A percentile compares a stretch with the other conserved stretches of the same genome.
These are phyloP conservation scores for Suillus subalutaceus DNA, from an alignment of 768 basidiomycete genomes.

Conservation along the genomic window DNA sequence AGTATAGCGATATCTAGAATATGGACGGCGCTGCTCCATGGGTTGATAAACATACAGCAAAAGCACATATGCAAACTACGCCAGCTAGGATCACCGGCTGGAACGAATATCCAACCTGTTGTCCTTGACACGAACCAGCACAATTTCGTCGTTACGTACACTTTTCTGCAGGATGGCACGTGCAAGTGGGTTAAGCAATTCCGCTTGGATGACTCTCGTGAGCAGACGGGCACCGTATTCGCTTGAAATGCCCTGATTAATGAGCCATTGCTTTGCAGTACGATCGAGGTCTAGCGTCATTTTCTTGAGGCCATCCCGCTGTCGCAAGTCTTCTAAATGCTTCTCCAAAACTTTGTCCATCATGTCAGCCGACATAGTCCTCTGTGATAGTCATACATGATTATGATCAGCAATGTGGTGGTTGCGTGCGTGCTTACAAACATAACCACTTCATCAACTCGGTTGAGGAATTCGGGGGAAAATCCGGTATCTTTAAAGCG, in stretches of 20 bases:
- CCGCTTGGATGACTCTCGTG: slow-evolving; percentile 47
- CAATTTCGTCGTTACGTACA: slow-evolving; percentile 45
- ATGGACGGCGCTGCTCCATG: not conserved
- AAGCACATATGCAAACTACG: not conserved
- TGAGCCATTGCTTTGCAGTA: slow-evolving; percentile 37
- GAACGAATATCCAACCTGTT: not conserved
- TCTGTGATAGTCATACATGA: slow-evolving; percentile 28
- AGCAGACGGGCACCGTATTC: slow-evolving; percentile 53
- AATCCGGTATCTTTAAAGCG: slow-evolving; percentile 74
- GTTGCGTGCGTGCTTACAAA: slow-evolving; percentile 35
- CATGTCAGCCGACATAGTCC: slow-evolving; percentile 39
- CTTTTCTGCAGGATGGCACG: slow-evolving; percentile 44
- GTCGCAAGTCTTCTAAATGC: slow-evolving; percentile 44
- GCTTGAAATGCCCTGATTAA: slow-evolving; percentile 31
- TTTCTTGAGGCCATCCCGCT: slow-evolving; percentile 41
- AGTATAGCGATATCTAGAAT: not conserved
- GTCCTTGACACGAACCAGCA: slow-evolving; percentile 10
- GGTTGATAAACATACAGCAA: not conserved
- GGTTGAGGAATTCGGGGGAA: slow-evolving; percentile 87
- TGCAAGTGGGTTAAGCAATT: slow-evolving; percentile 53
- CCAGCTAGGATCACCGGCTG: not conserved
- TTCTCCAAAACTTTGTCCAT: slow-evolving; percentile 48
- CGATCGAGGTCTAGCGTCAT: slow-evolving; percentile 43
- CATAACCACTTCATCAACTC: slow-evolving; percentile 79
- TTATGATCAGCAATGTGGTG: slow-evolving; percentile 15